Evolutionary conservation across 1,139 yeast genomes (phyloP).

Genomic region (Chernovozyma sophiae-reginae): DNA sequence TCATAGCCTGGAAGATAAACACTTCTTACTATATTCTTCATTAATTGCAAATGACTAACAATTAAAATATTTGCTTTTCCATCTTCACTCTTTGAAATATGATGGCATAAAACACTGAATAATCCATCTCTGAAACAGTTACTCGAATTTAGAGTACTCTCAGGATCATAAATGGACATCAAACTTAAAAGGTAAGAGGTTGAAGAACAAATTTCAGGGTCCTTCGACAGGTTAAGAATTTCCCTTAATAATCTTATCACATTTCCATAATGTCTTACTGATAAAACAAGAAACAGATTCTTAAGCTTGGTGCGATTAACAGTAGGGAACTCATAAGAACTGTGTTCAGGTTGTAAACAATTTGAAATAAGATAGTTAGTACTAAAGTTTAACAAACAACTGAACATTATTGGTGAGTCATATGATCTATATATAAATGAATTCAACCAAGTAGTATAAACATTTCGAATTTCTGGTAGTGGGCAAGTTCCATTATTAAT

Average conservation of each 20-base stretch:
- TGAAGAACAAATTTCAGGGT: conserved; percentile 33
- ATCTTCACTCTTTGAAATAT: conserved; percentile 3
- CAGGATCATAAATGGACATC: conserved; percentile 45
- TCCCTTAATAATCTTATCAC: conserved; percentile 34
- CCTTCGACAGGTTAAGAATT: conserved; percentile 25
- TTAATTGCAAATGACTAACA: conserved; percentile 32
- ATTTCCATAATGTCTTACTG: conserved; percentile 35
- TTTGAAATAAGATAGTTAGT: conserved; percentile 39
- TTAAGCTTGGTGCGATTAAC: conserved; percentile 17
- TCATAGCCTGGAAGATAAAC: conserved; percentile 39
- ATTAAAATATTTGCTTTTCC: conserved; percentile 11
- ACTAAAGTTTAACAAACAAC: conserved; percentile 37
- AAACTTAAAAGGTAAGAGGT: conserved; percentile 38
- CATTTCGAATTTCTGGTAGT: conserved; percentile 26
- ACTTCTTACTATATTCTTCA: conserved; percentile 34
- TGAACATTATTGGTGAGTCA: conserved; percentile 27
- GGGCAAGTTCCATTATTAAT: conserved; percentile 27
- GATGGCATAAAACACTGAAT: conserved; percentile 32
- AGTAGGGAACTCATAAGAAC: conserved; percentile 12
- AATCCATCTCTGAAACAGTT: conserved; percentile 42
- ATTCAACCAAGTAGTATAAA: conserved; percentile 33
- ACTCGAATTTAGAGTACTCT: conserved; percentile 37
- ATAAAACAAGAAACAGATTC: conserved; percentile 23
- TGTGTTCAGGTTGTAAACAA: conserved; percentile 17
- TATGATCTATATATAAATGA: conserved; percentile 28